These are phyloP conservation scores for Cadophora sp. DNA, from an alignment of 2,329 filamentous ascomycete species.

Conservation along the genomic window DNA sequence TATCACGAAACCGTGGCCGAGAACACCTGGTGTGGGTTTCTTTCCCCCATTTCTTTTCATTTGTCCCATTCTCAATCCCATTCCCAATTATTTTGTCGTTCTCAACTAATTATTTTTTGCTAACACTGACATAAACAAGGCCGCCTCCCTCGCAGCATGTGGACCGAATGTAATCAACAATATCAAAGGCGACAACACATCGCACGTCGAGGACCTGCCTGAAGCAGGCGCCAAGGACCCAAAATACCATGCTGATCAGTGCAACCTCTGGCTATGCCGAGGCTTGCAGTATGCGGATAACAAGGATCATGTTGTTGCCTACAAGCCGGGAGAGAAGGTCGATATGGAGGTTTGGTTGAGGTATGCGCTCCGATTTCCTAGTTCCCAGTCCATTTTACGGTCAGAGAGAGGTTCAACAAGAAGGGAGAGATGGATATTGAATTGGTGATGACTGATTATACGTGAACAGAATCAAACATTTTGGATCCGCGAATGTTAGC, in stretches of 20 bases:
- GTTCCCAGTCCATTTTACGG: too few species aligned
- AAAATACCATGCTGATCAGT: slow-evolving; percentile 32
- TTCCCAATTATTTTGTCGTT: too few species aligned
- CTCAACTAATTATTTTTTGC: too few species aligned
- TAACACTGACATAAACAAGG: slow-evolving; percentile 47
- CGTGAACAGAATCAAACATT: slow-evolving; percentile 53
- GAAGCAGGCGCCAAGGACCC: slow-evolving; percentile 47
- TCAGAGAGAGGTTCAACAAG: too few species aligned
- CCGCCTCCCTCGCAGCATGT: slow-evolving; percentile 53
- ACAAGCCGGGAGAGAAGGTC: slow-evolving; percentile 51
- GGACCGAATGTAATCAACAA: slow-evolving; percentile 50
- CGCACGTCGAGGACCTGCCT: slow-evolving; percentile 46
- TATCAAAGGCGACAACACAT: slow-evolving; percentile 37
- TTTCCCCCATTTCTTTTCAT: slow-evolving; percentile 36
- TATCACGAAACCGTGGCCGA: slow-evolving; percentile 5
- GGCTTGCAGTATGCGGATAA: slow-evolving; percentile 54
- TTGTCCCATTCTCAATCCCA: slow-evolving; percentile 50
- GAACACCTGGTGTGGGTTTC: slow-evolving; percentile 6
- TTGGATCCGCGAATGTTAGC: slow-evolving; percentile 60
- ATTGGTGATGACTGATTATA: not conserved
- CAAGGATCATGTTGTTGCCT: slow-evolving; percentile 50
- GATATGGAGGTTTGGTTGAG: slow-evolving; percentile 49
- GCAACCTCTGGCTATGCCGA: slow-evolving; percentile 55
- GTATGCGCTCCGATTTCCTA: not conserved
- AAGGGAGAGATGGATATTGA: not conserved